phyloP scores from a whole-genome alignment of 2,329 filamentous ascomycete species.

The Alternaria rosae region DNA sequence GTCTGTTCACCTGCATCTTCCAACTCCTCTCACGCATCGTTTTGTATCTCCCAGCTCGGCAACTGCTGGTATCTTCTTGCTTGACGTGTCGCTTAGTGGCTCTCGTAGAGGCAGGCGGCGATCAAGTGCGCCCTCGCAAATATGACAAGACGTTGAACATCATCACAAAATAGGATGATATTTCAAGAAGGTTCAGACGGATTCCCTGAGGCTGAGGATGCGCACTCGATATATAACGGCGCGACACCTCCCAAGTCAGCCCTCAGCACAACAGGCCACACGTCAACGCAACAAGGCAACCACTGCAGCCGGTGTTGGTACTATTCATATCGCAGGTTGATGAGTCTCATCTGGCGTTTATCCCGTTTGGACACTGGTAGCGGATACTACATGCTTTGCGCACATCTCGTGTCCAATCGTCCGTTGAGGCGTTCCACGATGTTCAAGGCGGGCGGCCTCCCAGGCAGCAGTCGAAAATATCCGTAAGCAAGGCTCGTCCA shows the following conservation, averaged over 20 bases:
- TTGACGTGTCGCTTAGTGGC: neutral
- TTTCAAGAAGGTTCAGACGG: neutral
- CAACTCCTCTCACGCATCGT: neutral
- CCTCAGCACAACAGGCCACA: slow-evolving; percentile 9
- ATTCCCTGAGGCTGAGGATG: neutral
- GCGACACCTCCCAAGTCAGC: slow-evolving; percentile 7
- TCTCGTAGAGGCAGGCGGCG: neutral
- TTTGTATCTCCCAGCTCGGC: neutral
- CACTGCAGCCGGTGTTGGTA: slow-evolving; percentile 22
- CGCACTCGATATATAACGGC: slow-evolving; percentile 19
- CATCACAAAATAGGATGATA: neutral
- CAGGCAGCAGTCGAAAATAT: slow-evolving; percentile 6
- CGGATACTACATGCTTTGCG: neutral
- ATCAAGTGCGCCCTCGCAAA: neutral
- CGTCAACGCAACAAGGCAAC: slow-evolving; percentile 28
- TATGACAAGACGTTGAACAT: neutral
- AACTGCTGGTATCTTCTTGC: neutral
- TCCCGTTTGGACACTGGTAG: neutral
- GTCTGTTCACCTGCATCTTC: neutral
- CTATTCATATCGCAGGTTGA: slow-evolving; percentile 14
- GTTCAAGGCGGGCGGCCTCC: slow-evolving; percentile 10
- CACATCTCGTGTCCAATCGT: neutral
- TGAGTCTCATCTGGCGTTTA: slow-evolving; percentile 35
- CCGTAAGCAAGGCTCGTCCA: neutral
- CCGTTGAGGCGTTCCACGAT: neutral